Evolutionary conservation across 2,329 filamentous ascomycete genomes (phyloP), one percentile per base, ranked within the genome.

Genomic region (Gaeumannomyces tritici): DNA sequence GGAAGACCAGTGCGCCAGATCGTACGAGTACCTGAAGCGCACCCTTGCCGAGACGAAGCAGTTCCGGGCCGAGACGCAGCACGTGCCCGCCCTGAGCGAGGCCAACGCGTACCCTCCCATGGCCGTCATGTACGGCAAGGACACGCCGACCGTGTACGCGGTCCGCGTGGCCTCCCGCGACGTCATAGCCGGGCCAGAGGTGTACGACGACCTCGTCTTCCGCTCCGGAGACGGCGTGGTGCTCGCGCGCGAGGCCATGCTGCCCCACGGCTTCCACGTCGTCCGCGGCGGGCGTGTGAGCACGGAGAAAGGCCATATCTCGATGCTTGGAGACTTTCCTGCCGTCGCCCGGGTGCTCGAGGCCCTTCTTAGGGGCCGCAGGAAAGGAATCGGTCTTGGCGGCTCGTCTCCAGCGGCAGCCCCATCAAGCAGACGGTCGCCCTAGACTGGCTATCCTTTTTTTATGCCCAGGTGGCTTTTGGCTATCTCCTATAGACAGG

Each of bases 181-280:
- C 62, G 86, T 83, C 0, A 96, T 97, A 67, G 83, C 86, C 60
- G 31, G 51, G 12, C 85, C 86, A 64, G 78, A 85, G 0, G 88
- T 86, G 0, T 97, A 96, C 72, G 91, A 96, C 66, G 88, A 96
- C 68, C 80, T 98, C 2, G 84, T 91, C 0, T 97, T 97, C 75
- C 89, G 89, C 0, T 88, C 88, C 27, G 92, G 93, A 2, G 93
- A 98, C 71, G 93, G 93, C 0, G 93, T 98, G 0, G 91, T 93
- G 62, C 81, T 97, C 8, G 90, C 93, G 0, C 85, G 85, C 60
- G 90, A 93, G 65, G 89, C 92, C 0, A 93, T 96, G 90, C 74
- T 96, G 56, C 93, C 93, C 0, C 76, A 83, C 2, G 92, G 92
- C 0, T 97, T 96, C 71, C 80, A 83, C 59, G 79, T 89, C 47